A percentile compares a stretch with the other conserved stretches of the same genome.
Conservation (phyloP, 345 rosid species). For the Jatropha curcas region DNA sequence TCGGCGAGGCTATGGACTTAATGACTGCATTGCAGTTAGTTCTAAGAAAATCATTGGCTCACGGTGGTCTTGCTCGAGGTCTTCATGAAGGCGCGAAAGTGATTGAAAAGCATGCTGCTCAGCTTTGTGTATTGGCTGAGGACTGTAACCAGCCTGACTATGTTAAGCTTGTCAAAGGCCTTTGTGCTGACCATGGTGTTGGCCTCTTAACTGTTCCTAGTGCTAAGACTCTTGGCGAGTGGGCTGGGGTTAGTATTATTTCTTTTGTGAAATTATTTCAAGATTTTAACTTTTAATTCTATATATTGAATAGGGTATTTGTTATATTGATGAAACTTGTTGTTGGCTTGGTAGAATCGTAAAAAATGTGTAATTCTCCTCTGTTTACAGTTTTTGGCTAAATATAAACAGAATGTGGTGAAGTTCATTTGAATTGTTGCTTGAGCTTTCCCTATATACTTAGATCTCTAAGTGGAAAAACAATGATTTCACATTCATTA, state of each 20-base stretch:
- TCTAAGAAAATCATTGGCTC: constrained; percentile 71
- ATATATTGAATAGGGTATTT: background rate
- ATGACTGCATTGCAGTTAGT: constrained; percentile 74
- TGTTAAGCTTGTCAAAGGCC: constrained; percentile 72
- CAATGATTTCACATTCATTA: background rate
- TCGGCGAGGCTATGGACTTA: constrained; percentile 73
- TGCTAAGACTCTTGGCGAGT: constrained; percentile 88
- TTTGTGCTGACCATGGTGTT: constrained; percentile 69
- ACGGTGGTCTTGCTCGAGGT: constrained; percentile 68
- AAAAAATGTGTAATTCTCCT: no score
- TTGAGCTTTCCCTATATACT: background rate
- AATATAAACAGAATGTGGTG: no score
- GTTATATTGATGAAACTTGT: background rate
- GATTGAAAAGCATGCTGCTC: constrained; percentile 72
- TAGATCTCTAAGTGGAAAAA: background rate
- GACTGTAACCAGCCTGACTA: constrained; percentile 89
- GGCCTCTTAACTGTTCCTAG: constrained; percentile 66
- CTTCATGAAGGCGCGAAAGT: constrained; percentile 78
- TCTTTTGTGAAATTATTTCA: background rate
- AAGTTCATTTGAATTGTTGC: no score
- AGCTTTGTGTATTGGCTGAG: constrained; percentile 78
- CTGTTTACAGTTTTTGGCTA: no score
- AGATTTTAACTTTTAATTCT: background rate
- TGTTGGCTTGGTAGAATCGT: background rate
- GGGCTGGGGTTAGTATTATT: constrained; percentile 81